Base-by-base conservation (phyloP, 768 basidiomycete genomes). In the Gymnopilus junonius region DNA sequence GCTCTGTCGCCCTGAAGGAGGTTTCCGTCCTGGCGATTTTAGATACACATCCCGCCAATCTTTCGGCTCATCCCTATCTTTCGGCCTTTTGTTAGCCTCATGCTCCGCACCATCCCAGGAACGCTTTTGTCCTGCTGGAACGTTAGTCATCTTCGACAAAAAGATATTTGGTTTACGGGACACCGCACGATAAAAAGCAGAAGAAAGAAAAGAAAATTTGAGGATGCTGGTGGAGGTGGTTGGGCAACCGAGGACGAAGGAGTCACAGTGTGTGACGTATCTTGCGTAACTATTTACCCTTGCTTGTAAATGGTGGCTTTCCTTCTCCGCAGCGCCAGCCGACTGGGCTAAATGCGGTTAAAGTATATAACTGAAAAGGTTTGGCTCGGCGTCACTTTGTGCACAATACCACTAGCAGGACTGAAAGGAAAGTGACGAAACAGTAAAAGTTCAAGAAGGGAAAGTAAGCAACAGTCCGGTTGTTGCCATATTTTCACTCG, bases 111-210 rank as follows among this genome's bases (percentile, higher is more conserved):
- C 88, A 71, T 91, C 90, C 87, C 86, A 86, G 66, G 88, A 78
- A 76, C 91, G 90, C 88, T 93, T 93, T 75, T 83, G 81, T 83
- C 91, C 91, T 92, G 91, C 83, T 82, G 88, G 81, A 74, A 87
- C 77, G 85, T 93, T 91, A 92, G 91, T 87, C 90, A 92, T 85
- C 77, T 84, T 83, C 73, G 59, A 70, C 51, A 71, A 63, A 42
- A 35, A 61, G 57, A 75, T 71, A 78, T 77, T 75, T 70, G 83
- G 82, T 82, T 89, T 89, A 89, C 88, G 81, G 84, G 81, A 84
- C 84, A 89, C 89, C 90, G 88, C 90, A 91, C 89, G 90, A 90
- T 89, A 76, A 79, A 80, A 80, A 76, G 69, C 68, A 64, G 42
- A 70, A 64, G 71, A 65, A 55, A 68, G 69, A 58, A 61, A 53